Evolutionary conservation across 176 grass and related monocot species (phyloP), one percentile per base, ranked within the genome.

Genomic region (Olyra latifolia): DNA sequence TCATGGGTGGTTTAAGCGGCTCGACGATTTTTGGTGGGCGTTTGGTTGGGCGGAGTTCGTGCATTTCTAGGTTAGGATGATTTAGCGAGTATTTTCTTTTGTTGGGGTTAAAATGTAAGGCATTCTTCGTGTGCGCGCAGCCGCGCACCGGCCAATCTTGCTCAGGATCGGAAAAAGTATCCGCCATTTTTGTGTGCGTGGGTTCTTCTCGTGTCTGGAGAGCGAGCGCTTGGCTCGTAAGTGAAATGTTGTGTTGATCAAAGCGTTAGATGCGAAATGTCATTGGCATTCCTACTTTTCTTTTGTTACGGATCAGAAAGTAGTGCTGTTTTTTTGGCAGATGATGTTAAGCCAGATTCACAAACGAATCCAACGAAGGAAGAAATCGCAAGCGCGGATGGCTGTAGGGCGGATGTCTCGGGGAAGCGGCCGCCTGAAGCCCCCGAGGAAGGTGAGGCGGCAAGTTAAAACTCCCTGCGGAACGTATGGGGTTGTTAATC

Each of bases 311-410:
- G 32, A 45, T 55, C 24, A 11, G 38, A 54, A 56, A 12, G 16
- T 19, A 15, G 66, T 54, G 30, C 69, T 71, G n/a, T 53, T 54
- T 20, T 2, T 62, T n/a, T 59, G 24, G 19, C 56, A 82, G 85
- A 77, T 54, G 56, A 35, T 7, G 30, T 25, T 5, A 27, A 69
- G 43, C 14, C 2, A 29, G 10, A 6, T 60, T 27, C 0, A 28
- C 23, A 41, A 11, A 50, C 15, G 23, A 66, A 45, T 47, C 25
- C 10, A 38, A 13, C 20, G 25, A 23, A 12, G 29, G 35, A 58
- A 13, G 14, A 62, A 35, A 54, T 14, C 0, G 5, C 2, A 24
- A 46, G 68, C 22, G 3, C 0, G 12, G 76, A 47, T 17, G 4
- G 35, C 8, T 17, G 24, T 0, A 1, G 6, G 12, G 50, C 16